Conservation (phyloP, 2,329 filamentous ascomycete species). For the Epichloe sibirici region DNA sequence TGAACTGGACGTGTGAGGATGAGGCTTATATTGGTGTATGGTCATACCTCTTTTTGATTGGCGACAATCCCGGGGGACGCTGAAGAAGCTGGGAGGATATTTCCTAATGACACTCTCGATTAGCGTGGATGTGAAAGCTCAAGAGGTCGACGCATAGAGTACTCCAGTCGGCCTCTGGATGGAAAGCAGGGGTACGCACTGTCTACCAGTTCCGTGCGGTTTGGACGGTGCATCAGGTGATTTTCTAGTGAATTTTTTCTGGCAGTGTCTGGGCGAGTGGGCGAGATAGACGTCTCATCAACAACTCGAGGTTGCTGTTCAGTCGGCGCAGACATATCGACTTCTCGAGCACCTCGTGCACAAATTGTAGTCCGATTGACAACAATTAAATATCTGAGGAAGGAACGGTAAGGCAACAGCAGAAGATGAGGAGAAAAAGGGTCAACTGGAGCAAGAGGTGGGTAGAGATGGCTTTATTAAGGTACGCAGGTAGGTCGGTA, state of each 20-base stretch:
- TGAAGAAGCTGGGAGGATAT: constrained; percentile 71
- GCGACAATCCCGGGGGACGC: constrained; percentile 72
- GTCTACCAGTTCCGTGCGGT: constrained; percentile 67
- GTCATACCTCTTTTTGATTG: constrained; percentile 57
- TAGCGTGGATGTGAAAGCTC: neutral
- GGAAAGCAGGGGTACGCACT: constrained; percentile 39
- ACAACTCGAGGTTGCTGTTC: constrained; percentile 18
- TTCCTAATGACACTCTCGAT: constrained; percentile 42
- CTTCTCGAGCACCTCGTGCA: neutral
- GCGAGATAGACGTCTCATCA: constrained; percentile 42
- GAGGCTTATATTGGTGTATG: neutral
- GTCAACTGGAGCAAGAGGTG: neutral
- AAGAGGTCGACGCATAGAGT: neutral
- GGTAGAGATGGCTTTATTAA: neutral
- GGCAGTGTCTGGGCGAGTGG: constrained; percentile 36
- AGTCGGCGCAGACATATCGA: constrained; percentile 17
- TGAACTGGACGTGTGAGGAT: neutral
- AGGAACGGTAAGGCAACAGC: no score
- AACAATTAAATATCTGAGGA: neutral
- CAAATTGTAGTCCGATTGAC: neutral
- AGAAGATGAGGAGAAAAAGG: neutral
- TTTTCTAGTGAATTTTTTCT: constrained; percentile 62
- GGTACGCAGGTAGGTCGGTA: no score
- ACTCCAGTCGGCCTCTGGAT: neutral
- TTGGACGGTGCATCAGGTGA: constrained; percentile 59